A percentile compares a stretch with the other conserved stretches of the same genome.
Evolutionary conservation across 2,329 filamentous ascomycete genomes (phyloP).

Genomic region (Davidsoniella australis): DNA sequence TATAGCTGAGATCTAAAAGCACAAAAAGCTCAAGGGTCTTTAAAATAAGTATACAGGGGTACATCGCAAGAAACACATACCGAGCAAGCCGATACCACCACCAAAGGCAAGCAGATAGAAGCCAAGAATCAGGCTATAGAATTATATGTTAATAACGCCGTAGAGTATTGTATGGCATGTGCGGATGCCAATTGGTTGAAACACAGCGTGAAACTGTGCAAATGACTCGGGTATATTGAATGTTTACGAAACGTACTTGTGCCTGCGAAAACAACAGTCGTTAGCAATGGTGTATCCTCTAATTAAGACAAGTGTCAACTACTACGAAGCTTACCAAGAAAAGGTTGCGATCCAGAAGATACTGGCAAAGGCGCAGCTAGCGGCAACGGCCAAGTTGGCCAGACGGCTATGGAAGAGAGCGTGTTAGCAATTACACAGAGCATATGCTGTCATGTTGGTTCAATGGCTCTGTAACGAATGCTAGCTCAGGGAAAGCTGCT

Average conservation of each 20-base stretch:
- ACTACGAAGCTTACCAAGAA: constrained; percentile 33
- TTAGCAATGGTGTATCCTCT: not conserved
- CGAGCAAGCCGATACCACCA: constrained; percentile 52
- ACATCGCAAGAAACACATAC: constrained; percentile 20
- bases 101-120: constrained; percentile 86
- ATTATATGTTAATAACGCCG: not conserved
- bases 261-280: constrained; percentile 1
- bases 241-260: constrained; percentile 1
- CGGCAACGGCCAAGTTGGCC: constrained; percentile 78
- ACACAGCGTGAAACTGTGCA: too few relatives aligned
- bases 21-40: too few relatives aligned
- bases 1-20: too few relatives aligned
- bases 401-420: constrained; percentile 49
- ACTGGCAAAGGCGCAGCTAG: constrained; percentile 75
- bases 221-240: too few relatives aligned
- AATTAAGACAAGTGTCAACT: too few relatives aligned
- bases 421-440: too few relatives aligned
- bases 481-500: too few relatives aligned
- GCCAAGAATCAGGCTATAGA: constrained; percentile 41
- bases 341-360: constrained; percentile 52
- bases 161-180: not conserved
- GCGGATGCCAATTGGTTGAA: not conserved
- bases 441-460: not conserved
- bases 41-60: not conserved
- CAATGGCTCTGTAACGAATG: not conserved